Evolutionary conservation across 805 yeast genomes (phyloP).

Genomic region (Metschnikowia hibisci): DNA sequence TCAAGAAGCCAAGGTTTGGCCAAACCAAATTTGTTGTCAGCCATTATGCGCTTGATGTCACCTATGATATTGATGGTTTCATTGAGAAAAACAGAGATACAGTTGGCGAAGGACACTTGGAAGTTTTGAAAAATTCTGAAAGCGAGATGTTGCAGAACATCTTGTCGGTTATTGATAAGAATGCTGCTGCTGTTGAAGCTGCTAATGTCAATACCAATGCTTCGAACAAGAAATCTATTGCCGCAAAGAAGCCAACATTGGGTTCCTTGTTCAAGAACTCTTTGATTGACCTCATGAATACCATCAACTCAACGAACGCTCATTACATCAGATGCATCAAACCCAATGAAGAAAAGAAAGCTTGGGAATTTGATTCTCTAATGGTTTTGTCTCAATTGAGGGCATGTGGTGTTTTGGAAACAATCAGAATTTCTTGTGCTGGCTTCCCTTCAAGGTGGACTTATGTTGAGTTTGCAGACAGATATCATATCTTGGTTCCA

Average conservation of each 20-base stretch:
- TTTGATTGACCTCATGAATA: constrained; percentile 85
- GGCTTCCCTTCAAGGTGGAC: constrained; percentile 98
- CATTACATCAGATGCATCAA: constrained; percentile 97
- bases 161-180: constrained; percentile 59
- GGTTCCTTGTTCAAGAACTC: constrained; percentile 94
- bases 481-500: constrained; percentile 79
- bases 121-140: constrained; percentile 66
- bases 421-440: constrained; percentile 93
- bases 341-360: constrained; percentile 89
- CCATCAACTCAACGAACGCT: constrained; percentile 91
- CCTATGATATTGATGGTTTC: constrained; percentile 89
- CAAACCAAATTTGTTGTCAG: constrained; percentile 83
- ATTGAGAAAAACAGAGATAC: constrained; percentile 97
- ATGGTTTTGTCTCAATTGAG: constrained; percentile 94
- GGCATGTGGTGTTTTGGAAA: constrained; percentile 98
- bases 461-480: constrained; percentile 84
- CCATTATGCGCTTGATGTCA: constrained; percentile 92
- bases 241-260: constrained; percentile 80
- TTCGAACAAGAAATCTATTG: constrained; percentile 35
- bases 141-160: constrained; percentile 65
- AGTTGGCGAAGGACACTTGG: constrained; percentile 92
- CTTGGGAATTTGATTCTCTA: constrained; percentile 93
- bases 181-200: constrained; percentile 47
- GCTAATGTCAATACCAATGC: constrained; percentile 27
- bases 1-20: constrained; percentile 93